Evolutionary conservation across 2,329 filamentous ascomycete species (phyloP).

Genomic region (Trichoderma brevicompactum): DNA sequence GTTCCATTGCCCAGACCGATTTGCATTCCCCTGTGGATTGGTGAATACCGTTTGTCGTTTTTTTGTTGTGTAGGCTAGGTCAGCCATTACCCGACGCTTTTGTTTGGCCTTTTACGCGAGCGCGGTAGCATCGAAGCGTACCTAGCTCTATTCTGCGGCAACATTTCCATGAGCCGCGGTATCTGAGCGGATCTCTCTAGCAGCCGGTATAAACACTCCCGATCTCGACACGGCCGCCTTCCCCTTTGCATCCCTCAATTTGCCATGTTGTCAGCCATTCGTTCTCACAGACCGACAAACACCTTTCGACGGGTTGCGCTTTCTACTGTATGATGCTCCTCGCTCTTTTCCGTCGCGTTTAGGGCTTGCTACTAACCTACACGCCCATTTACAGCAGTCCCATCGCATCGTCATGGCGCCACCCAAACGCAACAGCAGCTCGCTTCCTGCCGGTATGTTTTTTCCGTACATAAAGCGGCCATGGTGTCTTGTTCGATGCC

Average conservation of each 20-base stretch:
- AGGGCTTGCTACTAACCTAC: neutral
- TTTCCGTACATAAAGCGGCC: conserved; percentile 7
- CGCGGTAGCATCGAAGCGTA: neutral
- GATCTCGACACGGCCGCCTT: neutral
- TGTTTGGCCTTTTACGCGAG: neutral
- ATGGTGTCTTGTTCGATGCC: neutral
- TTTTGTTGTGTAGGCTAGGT: neutral
- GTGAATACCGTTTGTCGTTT: neutral
- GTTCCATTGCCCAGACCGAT: conserved; percentile 3
- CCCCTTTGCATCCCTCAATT: conserved; percentile 7
- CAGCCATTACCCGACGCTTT: conserved; percentile 2
- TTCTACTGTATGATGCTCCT: conserved; percentile 29
- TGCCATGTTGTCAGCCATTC: conserved; percentile 45
- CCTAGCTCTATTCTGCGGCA: conserved; percentile 12
- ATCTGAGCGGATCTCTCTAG: conserved; percentile 20
- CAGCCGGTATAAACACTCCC: conserved; percentile 23
- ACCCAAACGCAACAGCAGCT: conserved; percentile 60
- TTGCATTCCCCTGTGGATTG: neutral
- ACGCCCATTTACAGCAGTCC: conserved; percentile 6
- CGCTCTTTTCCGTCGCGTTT: neutral
- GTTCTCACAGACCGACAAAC: conserved; percentile 42
- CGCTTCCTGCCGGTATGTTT: conserved; percentile 55
- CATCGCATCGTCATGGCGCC: conserved; percentile 53
- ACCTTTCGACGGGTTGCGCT: conserved; percentile 41
- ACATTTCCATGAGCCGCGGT: conserved; percentile 23